These are phyloP conservation scores for Puccinia triticina DNA, from an alignment of 1,284 basidiomycete species.

Conservation along the genomic window DNA sequence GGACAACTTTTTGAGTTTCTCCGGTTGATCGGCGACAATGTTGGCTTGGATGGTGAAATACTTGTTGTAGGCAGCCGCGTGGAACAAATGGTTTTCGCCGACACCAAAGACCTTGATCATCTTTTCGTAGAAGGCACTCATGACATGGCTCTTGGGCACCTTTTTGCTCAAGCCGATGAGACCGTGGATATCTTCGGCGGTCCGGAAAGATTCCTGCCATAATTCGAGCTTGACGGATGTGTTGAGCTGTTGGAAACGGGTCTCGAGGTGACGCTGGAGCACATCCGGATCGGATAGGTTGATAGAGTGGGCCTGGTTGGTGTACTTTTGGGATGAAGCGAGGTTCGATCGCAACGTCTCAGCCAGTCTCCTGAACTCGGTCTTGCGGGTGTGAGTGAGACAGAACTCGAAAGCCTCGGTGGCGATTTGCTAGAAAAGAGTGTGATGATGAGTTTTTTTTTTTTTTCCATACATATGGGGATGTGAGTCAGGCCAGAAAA, in stretches of 20 bases:
- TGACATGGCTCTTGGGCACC: slow-evolving; percentile 87
- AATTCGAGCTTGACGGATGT: slow-evolving; percentile 98
- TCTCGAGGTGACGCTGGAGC: slow-evolving; percentile 95
- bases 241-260: slow-evolving; percentile 95
- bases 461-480: background rate
- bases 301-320: slow-evolving; percentile 94
- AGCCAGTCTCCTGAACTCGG: slow-evolving; percentile 95
- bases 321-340: slow-evolving; percentile 90
- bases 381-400: slow-evolving; percentile 87
- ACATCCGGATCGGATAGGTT: slow-evolving; percentile 96
- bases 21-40: slow-evolving; percentile 71
- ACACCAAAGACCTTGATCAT: slow-evolving; percentile 93
- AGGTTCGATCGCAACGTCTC: slow-evolving; percentile 95
- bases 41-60: slow-evolving; percentile 70
- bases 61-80: slow-evolving; percentile 92
- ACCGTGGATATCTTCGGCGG: slow-evolving; percentile 97
- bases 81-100: slow-evolving; percentile 84
- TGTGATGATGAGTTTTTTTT: background rate
- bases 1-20: slow-evolving; percentile 68
- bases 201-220: slow-evolving; percentile 99
- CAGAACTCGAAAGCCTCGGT: slow-evolving; percentile 98
- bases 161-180: slow-evolving; percentile 80
- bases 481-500: background rate
- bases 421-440: slow-evolving; percentile 75
- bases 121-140: slow-evolving; percentile 99